Base-by-base conservation (phyloP, 495 filamentous ascomycete genomes). In the Ascobolus immersus region DNA sequence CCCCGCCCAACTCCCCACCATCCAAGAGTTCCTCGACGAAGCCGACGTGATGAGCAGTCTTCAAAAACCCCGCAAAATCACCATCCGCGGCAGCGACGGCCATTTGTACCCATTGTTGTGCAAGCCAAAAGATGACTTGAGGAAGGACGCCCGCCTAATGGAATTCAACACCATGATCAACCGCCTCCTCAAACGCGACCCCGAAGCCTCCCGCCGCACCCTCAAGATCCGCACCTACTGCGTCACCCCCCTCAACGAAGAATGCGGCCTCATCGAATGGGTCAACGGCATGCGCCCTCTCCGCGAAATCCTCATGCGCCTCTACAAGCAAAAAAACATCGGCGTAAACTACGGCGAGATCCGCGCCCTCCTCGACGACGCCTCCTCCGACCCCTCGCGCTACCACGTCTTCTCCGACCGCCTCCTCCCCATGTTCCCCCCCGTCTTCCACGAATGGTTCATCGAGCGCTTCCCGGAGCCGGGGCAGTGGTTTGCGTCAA, bases 111-210 rank as follows among this genome's bases (percentile, higher is more conserved):
- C 73, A 18, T 67, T 93, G 11, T 62, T 99, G 29, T 86, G 89
- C 58, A 99, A 99, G 45, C 86, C 86, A 4, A 94, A 94, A 51
- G 86, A 94, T 47, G 89, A 99, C 51, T 62, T 99, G 4, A 74
- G 86, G 5, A 94, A 91, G 43, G 86, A 99, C 40, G 81, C 91
- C 44, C 76, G 86, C 29, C 67, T 96, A 14, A 94, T 99, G 89
- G 89, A 94, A 48, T 99, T 94, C 61, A 93, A 92, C 49, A 69
- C 73, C 36, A 82, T 93, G 71, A 91, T 99, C 55, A 93, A 94
- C 48, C 66, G 89, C 36, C 76, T 80, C 17, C 54, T 99, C 20
- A 89, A 90, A 45, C 67, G 73, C 39, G 84, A 94, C 44, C 71
- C 79, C 11, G 84, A 92, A 47, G 72, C 78, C 7, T 84, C 77